Base-by-base conservation (phyloP, 2,329 filamentous ascomycete species). In the Moelleriella libera region DNA sequence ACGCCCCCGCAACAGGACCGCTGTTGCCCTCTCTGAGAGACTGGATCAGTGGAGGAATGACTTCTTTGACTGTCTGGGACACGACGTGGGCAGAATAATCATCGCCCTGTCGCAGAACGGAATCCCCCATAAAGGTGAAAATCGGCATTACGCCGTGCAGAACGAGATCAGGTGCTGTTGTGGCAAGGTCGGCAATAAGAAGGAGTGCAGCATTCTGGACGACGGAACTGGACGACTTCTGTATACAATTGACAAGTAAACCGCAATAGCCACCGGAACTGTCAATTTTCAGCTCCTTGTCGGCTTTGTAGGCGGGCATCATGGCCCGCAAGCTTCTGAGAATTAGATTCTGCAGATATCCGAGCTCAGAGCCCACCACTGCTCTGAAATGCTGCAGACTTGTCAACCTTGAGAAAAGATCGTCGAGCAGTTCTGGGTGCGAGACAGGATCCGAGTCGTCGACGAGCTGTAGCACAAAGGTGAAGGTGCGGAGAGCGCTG, bases 91-190 rank as follows among this genome's bases (percentile, higher is more conserved):
- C 88, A 28, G 92, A 97, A 67, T 96, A 97, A 56, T 97, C 90
- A 57, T 98, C 94, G 56, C 87, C 88, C 66, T 96, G 90, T 45
- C 86, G 82, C 45, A 98, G 75, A 21, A 96, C 83, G 4, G 87
- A 95, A 42, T 83, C 85, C 41, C 90, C 88, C 83, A 97, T 96
- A 61, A 97, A 96, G 0, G 92, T 97, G 67, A 98, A 98, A 46
- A 98, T 90, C 10, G 92, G 92, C 92, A 98, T 98, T 47, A 98
- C 87, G 56, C 88, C 96, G 66, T 98, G 90, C 49, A 98, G 74
- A 3, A 98, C 87, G 44, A 94, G 70, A 61, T 95, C 89, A 0
- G 94, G 92, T 0, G 88, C 87, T 54, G 89, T 85, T 40, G 83
- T 83, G 28, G 92, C 90, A 41, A 98, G 72, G 48, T 82, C 84